These are phyloP conservation scores for Tolypocladium cylindrosporum DNA, from an alignment of 2,329 filamentous ascomycete genomes.

Conservation along the genomic window DNA sequence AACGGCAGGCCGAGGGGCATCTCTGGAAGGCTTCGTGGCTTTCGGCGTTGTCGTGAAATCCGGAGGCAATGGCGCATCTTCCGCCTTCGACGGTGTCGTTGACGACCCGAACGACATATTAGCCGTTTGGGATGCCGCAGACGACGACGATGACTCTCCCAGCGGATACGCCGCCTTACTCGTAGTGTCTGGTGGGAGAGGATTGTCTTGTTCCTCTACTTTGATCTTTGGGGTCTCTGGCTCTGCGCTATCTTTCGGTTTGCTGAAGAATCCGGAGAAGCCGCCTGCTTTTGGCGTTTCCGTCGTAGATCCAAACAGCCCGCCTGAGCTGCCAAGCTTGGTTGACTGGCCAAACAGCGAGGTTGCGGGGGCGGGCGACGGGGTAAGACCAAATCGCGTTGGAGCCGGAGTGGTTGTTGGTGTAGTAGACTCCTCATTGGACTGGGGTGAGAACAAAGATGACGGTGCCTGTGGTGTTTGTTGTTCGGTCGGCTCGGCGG, in stretches of 20 bases:
- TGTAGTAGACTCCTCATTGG: conserved; percentile 29
- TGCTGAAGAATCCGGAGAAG: conserved; percentile 14
- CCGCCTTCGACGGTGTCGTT: conserved; percentile 14
- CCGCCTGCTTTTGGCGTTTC: conserved; percentile 13
- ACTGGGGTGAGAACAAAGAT: conserved; percentile 16
- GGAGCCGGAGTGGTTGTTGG: conserved; percentile 43
- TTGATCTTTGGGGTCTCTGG: conserved; percentile 25
- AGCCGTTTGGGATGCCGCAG: conserved; percentile 27
- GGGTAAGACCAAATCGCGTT: conserved; percentile 31
- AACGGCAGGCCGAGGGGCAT: conserved; percentile 14
- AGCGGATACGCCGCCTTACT: conserved; percentile 41
- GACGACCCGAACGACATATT: conserved; percentile 19
- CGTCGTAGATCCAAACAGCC: conserved; percentile 19
- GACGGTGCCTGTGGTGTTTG: conserved; percentile 26
- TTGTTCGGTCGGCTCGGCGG: conserved; percentile 20
- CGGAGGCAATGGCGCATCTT: conserved; percentile 34
- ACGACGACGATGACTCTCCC: conserved; percentile 43
- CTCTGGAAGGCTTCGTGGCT: conserved; percentile 1
- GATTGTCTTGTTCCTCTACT: conserved; percentile 25
- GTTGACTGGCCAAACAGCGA: conserved; percentile 25
- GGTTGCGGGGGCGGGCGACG: conserved; percentile 20
- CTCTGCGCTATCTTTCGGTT: conserved; percentile 8
- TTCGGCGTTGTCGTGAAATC: conserved; percentile 18
- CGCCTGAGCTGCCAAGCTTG: conserved; percentile 12
- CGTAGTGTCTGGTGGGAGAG: conserved; percentile 44